phyloP scores from a whole-genome alignment of 345 rosid species.

The Rhizophora mangle region DNA sequence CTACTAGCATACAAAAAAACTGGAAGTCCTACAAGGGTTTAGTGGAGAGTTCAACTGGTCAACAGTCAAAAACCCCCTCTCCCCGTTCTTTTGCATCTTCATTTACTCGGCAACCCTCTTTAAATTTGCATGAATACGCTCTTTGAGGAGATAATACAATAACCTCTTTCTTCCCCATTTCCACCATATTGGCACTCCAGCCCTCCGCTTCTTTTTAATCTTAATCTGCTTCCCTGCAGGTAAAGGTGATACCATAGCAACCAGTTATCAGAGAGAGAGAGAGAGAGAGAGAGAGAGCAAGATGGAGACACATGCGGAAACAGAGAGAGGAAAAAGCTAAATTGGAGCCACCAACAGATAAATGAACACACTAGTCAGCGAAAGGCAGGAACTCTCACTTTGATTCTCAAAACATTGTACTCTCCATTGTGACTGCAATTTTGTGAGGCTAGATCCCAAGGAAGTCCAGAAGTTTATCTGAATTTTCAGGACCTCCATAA shows the following conservation, averaged over 20 bases:
- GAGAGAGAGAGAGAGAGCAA: too few species aligned
- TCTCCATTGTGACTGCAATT: conserved; percentile 60
- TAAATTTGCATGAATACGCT: conserved; percentile 38
- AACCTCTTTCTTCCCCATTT: conserved; percentile 71
- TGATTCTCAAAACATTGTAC: conserved; percentile 30
- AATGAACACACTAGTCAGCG: not conserved
- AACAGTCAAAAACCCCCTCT: not conserved
- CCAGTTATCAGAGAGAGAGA: not conserved
- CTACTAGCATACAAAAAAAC: conserved; percentile 16
- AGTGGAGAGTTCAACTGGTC: not conserved
- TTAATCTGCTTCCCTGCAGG: conserved; percentile 51
- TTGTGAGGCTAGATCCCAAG: conserved; percentile 34
- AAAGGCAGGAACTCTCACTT: conserved; percentile 45
- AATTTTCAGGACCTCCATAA: conserved; percentile 74
- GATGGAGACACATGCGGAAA: too few species aligned
- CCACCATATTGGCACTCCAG: conserved; percentile 59
- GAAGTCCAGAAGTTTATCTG: conserved; percentile 81
- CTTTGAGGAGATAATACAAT: conserved; percentile 46
- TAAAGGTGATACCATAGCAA: not conserved
- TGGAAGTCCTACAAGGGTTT: not conserved
- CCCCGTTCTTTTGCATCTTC: not conserved
- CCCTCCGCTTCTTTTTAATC: conserved; percentile 42
- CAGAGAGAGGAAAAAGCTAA: not conserved
- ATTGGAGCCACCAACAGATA: not conserved
- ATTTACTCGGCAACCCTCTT: conserved; percentile 17